These are phyloP conservation scores for Pterocarpus macrocarpus DNA, from an alignment of 306 rosid species.

Conservation along the genomic window DNA sequence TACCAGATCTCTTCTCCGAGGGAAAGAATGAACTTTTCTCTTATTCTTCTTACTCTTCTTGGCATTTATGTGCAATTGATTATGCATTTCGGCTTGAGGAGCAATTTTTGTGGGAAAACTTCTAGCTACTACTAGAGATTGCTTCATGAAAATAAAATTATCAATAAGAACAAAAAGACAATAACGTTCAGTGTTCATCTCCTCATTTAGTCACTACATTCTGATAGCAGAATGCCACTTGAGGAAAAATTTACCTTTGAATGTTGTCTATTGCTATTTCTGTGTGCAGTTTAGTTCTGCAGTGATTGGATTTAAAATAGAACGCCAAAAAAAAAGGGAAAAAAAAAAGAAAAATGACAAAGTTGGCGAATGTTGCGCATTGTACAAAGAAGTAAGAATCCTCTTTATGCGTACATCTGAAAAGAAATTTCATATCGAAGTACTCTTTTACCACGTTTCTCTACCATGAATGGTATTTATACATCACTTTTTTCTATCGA, in stretches of 20 bases:
- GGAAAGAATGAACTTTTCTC: conserved; percentile 53
- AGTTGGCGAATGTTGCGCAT: conserved; percentile 26
- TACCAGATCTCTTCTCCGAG: conserved; percentile 82
- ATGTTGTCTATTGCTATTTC: conserved; percentile 35
- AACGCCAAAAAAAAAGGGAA: neutral
- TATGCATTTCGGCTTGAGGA: conserved; percentile 70
- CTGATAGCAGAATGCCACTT: conserved; percentile 30
- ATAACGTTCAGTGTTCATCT: conserved; percentile 3
- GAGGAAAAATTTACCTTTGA: neutral
- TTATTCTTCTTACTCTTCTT: conserved; percentile 47
- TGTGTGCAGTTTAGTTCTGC: conserved; percentile 24
- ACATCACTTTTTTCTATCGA: too few relatives aligned
- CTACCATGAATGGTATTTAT: neutral
- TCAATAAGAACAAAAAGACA: neutral
- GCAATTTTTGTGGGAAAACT: conserved; percentile 71
- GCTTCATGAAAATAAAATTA: neutral
- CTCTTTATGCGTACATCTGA: too few relatives aligned
- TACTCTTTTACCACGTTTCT: too few relatives aligned
- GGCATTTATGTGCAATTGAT: conserved; percentile 73
- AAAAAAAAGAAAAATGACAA: neutral
- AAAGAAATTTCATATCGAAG: too few relatives aligned
- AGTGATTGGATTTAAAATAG: conserved; percentile 22
- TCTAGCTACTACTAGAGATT: conserved; percentile 23
- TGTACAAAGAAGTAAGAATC: conserved; percentile 24
- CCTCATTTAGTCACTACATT: conserved; percentile 30